Conservation (phyloP, 2,329 filamentous ascomycete species). For the Monilinia fructicola region DNA sequence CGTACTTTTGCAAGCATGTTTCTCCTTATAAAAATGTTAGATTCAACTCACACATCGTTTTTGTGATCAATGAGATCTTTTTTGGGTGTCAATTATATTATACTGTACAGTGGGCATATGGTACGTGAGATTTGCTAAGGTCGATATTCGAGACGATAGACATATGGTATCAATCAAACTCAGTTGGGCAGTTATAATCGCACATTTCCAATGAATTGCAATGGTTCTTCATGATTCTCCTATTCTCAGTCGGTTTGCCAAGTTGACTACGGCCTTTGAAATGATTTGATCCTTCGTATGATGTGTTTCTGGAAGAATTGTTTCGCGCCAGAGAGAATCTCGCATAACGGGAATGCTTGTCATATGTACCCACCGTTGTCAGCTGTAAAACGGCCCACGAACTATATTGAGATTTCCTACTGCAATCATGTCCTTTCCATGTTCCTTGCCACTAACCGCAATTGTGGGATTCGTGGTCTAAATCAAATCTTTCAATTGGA, state of each 20-base stretch:
- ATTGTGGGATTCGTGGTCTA: not conserved
- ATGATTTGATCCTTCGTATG: not conserved
- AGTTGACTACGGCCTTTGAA: too few relatives aligned
- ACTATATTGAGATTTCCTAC: too few relatives aligned
- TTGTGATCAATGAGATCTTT: not conserved
- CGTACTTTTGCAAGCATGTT: too few relatives aligned
- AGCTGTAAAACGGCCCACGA: not conserved
- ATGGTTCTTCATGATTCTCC: constrained; percentile 1
- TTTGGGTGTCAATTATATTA: not conserved
- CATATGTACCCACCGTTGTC: not conserved
- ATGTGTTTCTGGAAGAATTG: constrained; percentile 10
- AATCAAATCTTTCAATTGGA: not conserved
- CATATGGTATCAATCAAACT: not conserved
- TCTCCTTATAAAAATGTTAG: too few relatives aligned
- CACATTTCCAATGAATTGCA: not conserved
- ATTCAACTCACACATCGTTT: not conserved
- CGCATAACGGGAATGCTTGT: not conserved
- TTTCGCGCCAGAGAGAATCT: constrained; percentile 10
- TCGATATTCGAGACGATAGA: not conserved
- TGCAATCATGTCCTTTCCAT: not conserved
- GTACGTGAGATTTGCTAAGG: not conserved
- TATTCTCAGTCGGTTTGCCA: not conserved
- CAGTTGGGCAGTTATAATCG: not conserved
- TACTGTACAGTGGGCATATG: not conserved
- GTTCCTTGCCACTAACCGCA: not conserved